A percentile compares a stretch with the other conserved stretches of the same genome.
Conservation (phyloP, 1,284 basidiomycete species). For the Cutaneotrichosporon sp. region DNA sequence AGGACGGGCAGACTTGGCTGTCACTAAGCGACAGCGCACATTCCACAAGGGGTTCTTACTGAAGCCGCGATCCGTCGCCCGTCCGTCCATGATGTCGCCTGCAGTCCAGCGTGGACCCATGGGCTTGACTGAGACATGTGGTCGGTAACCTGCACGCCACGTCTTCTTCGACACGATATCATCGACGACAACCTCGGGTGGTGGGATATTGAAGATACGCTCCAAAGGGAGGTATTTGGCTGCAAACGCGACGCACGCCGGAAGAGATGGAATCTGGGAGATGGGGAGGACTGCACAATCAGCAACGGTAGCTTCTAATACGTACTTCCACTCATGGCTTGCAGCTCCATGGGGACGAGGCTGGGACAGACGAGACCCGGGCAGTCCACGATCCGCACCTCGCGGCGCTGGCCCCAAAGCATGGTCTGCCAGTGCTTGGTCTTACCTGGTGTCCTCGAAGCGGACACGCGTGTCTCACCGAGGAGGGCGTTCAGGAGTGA, state of each 20-base stretch:
- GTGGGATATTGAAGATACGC: slow-evolving; percentile 61
- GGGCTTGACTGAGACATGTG: neutral
- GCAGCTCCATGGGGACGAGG: slow-evolving; percentile 73
- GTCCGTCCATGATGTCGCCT: slow-evolving; percentile 71
- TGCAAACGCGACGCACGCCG: slow-evolving; percentile 70
- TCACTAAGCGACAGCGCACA: slow-evolving; percentile 55
- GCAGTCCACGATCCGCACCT: slow-evolving; percentile 79
- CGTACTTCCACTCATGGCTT: slow-evolving; percentile 57
- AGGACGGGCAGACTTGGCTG: slow-evolving; percentile 81
- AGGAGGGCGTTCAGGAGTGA: slow-evolving; percentile 87
- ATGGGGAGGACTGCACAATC: slow-evolving; percentile 72
- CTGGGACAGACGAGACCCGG: slow-evolving; percentile 81
- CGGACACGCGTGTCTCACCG: slow-evolving; percentile 74
- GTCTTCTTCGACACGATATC: slow-evolving; percentile 43
- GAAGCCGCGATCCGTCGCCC: slow-evolving; percentile 74
- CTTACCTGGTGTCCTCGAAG: slow-evolving; percentile 90
- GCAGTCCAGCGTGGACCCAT: slow-evolving; percentile 33
- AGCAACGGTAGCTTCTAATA: slow-evolving; percentile 6
- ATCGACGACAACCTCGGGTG: slow-evolving; percentile 33
- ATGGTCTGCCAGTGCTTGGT: slow-evolving; percentile 93
- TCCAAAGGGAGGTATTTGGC: slow-evolving; percentile 75
- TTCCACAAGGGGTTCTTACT: slow-evolving; percentile 28
- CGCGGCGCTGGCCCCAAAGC: slow-evolving; percentile 67
- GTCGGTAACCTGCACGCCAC: slow-evolving; percentile 27
- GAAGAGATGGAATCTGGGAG: slow-evolving; percentile 75